Evolutionary conservation across 2,329 filamentous ascomycete species (phyloP).

Genomic region (Leptographium wingfieldii): DNA sequence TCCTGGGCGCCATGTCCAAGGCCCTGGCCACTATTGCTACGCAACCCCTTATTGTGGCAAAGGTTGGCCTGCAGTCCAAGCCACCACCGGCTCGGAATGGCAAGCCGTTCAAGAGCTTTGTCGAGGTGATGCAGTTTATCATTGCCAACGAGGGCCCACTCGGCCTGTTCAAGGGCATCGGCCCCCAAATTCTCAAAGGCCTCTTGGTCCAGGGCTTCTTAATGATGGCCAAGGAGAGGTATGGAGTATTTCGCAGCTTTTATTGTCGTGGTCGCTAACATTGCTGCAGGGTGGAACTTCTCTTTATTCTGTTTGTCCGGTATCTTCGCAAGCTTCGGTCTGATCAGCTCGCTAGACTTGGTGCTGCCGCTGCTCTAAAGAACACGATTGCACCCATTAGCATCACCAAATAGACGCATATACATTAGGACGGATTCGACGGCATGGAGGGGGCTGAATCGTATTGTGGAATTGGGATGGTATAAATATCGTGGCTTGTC

Average conservation of each 20-base stretch:
- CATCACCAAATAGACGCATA: conserved; percentile 16
- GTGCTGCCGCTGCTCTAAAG: conserved; percentile 48
- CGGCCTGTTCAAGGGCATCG: conserved; percentile 94
- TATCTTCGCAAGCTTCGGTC: conserved; percentile 62
- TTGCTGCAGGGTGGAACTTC: conserved; percentile 59
- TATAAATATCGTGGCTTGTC: background rate
- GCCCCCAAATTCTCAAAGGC: conserved; percentile 85
- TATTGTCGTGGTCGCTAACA: conserved; percentile 6
- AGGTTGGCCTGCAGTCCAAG: conserved; percentile 89
- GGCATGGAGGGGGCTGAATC: background rate
- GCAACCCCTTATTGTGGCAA: conserved; percentile 93
- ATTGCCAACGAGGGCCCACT: conserved; percentile 70
- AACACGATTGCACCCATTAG: conserved; percentile 17
- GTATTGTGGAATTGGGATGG: background rate
- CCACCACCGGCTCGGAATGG: conserved; percentile 74
- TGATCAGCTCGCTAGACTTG: conserved; percentile 55
- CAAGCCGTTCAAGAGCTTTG: conserved; percentile 85
- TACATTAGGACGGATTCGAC: background rate
- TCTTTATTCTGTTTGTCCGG: conserved; percentile 76
- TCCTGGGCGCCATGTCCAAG: conserved; percentile 88
- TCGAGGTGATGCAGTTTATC: conserved; percentile 92
- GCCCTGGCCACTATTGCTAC: conserved; percentile 81
- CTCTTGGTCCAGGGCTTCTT: conserved; percentile 86
- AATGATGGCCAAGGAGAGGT: conserved; percentile 99
- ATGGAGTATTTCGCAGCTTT: conserved; percentile 17